Evolutionary conservation across 2,329 filamentous ascomycete species (phyloP), one percentile per base, ranked within the genome.

Genomic region (Exserohilum turcica): DNA sequence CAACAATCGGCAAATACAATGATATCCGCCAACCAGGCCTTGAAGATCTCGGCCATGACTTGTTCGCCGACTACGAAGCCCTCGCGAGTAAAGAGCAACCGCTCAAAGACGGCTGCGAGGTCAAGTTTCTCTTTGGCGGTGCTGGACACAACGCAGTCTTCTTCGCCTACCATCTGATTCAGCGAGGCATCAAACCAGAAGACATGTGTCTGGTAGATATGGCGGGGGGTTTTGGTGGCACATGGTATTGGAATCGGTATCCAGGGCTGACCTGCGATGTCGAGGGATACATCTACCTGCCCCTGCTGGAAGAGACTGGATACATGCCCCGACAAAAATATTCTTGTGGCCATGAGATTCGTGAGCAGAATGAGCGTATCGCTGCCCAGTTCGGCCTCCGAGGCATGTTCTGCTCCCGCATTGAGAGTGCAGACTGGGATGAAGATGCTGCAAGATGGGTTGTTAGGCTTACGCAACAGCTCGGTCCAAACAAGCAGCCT

Each of bases 241-340:
- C 77, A 1, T 80, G 78, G 70, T 79, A 77, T 57, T 79, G 74
- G 72, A 79, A 80, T 44, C 37, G 74, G 6, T 80, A 79, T 54
- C 78, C 78, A 6, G 79, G 79, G 1, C 50, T 78, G 5, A 72
- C 68, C 59, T 86, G 84, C 61, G 84, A 87, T 59, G 68, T 84
- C 4, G 84, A 87, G 66, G 75, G 77, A 32, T 85, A 82, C 57
- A 73, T 78, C 16, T 87, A 87, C 61, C 67, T 86, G 9, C 54
- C 49, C 6, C 18, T 57, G 1, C 54, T 57, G 1, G 54, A 57
- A 24, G 54, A 57, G 19, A 45, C 42, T 1, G 44, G 40, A 0
- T 84, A 83, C 62, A 76, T 84, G 60, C 84, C 84, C 0, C 78
- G 71, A 21, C 71, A 79, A 18, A 73, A 73, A 19, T 82, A 80